These are phyloP conservation scores for Candida glucosophila DNA, from an alignment of 1,139 yeast genomes.

Conservation along the genomic window DNA sequence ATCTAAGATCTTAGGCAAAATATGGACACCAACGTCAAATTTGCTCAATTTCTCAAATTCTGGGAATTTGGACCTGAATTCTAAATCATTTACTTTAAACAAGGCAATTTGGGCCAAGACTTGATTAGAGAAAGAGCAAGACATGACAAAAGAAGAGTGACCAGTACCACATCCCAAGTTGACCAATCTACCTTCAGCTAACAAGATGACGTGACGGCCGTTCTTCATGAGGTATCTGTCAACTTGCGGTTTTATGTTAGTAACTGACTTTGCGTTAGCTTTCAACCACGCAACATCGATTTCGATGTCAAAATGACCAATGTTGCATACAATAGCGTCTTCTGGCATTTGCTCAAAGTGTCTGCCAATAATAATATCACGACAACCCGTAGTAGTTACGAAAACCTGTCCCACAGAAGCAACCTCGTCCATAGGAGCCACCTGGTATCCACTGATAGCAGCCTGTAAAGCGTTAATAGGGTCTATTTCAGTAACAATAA, in stretches of 20 bases:
- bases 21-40: conserved; percentile 89
- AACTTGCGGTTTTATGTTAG: conserved; percentile 98
- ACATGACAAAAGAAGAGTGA: conserved; percentile 98
- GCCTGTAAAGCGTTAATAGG: conserved; percentile 99
- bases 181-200: conserved; percentile 99
- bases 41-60: conserved; percentile 94
- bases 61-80: conserved; percentile 72
- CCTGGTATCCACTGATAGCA: conserved; percentile 99
- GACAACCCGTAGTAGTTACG: conserved; percentile 99
- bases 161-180: conserved; percentile 99
- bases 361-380: conserved; percentile 89
- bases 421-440: conserved; percentile 92
- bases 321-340: conserved; percentile 99
- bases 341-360: conserved; percentile 95
- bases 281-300: conserved; percentile 98
- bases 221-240: conserved; percentile 89
- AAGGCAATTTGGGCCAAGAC: conserved; percentile 98
- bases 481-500: conserved; percentile 93
- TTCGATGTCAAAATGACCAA: conserved; percentile 99
- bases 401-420: conserved; percentile 92
- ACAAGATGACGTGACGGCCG: conserved; percentile 92
- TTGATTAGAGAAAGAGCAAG: conserved; percentile 99
- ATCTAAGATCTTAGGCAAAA: conserved; percentile 96
- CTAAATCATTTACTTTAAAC: conserved; percentile 80
- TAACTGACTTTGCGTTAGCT: conserved; percentile 81